These are phyloP conservation scores for Dendrocalamus latiflorus DNA, from an alignment of 202 grass and related monocot genomes.

Conservation along the genomic window DNA sequence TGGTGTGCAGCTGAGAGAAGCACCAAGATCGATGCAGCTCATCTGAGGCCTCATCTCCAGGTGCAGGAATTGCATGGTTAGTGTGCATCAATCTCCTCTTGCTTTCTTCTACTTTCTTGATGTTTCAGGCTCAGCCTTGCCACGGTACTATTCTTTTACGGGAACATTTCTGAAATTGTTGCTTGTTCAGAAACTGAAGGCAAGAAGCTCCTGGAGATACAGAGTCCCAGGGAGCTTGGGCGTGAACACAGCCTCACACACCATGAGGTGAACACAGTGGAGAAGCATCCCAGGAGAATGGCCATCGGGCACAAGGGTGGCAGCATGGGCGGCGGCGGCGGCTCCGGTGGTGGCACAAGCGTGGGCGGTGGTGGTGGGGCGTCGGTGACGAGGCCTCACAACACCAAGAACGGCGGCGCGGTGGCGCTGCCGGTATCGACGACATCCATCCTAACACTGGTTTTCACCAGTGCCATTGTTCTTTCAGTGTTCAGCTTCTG, in stretches of 20 bases:
- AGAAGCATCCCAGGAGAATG: constrained; percentile 16
- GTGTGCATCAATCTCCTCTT: neutral
- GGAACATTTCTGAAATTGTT: too few relatives aligned
- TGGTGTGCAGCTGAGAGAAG: constrained; percentile 21
- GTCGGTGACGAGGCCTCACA: constrained; percentile 24
- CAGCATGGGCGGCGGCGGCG: too few relatives aligned
- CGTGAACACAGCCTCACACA: neutral
- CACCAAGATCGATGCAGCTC: neutral
- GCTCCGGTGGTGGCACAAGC: neutral
- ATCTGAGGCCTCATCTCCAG: constrained; percentile 18
- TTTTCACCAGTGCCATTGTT: neutral
- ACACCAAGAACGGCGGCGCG: constrained; percentile 11
- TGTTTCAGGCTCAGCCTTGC: neutral
- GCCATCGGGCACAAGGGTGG: constrained; percentile 30
- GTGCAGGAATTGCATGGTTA: constrained; percentile 12
- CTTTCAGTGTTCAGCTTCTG: constrained; percentile 19
- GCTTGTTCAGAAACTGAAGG: constrained; percentile 12
- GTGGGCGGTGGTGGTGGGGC: neutral
- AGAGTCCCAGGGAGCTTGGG: constrained; percentile 17
- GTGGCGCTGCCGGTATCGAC: neutral
- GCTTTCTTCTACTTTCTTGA: neutral
- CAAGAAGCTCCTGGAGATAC: neutral
- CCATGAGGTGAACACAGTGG: neutral
- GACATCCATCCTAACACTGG: constrained; percentile 18
- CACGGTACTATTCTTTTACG: neutral